Conservation (phyloP, 345 rosid genomes). For the Eucalyptus microcorys region DNA sequence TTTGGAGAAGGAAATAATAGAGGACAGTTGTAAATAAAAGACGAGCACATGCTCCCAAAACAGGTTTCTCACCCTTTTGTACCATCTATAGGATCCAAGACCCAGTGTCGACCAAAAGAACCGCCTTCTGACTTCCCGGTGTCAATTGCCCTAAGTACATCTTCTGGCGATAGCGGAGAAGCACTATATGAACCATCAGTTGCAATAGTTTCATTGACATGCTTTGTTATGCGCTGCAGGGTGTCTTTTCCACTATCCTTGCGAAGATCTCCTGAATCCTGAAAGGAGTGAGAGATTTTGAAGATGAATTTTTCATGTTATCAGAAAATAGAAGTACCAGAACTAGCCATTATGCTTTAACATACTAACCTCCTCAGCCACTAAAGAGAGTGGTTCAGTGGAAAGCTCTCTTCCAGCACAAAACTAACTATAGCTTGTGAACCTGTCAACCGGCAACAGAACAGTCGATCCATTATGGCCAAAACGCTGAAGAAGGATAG, state of each 20-base stretch:
- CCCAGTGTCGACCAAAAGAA: slow-evolving; percentile 85
- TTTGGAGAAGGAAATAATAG: background rate
- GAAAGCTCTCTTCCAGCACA: slow-evolving; percentile 65
- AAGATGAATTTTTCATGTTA: background rate
- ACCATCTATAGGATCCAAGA: slow-evolving; percentile 97
- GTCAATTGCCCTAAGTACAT: slow-evolving; percentile 67
- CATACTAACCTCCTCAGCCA: slow-evolving; percentile 81
- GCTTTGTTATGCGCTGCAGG: slow-evolving; percentile 61
- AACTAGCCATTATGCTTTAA: background rate
- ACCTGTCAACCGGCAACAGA: slow-evolving; percentile 24
- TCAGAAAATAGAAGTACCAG: background rate
- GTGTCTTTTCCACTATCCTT: slow-evolving; percentile 50
- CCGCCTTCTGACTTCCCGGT: slow-evolving; percentile 89
- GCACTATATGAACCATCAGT: slow-evolving; percentile 38
- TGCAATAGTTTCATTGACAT: slow-evolving; percentile 72
- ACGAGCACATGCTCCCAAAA: background rate
- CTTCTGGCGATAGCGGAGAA: slow-evolving; percentile 45
- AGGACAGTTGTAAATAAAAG: background rate
- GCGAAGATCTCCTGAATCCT: slow-evolving; percentile 83
- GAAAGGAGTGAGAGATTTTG: background rate
- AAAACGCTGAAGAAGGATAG: background rate
- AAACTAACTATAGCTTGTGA: slow-evolving; percentile 89
- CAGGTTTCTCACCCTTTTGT: slow-evolving; percentile 82
- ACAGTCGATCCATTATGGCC: background rate
- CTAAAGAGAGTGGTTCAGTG: slow-evolving; percentile 63